Conservation (phyloP, 2,329 filamentous ascomycete species). For the Fusarium goolgardi region DNA sequence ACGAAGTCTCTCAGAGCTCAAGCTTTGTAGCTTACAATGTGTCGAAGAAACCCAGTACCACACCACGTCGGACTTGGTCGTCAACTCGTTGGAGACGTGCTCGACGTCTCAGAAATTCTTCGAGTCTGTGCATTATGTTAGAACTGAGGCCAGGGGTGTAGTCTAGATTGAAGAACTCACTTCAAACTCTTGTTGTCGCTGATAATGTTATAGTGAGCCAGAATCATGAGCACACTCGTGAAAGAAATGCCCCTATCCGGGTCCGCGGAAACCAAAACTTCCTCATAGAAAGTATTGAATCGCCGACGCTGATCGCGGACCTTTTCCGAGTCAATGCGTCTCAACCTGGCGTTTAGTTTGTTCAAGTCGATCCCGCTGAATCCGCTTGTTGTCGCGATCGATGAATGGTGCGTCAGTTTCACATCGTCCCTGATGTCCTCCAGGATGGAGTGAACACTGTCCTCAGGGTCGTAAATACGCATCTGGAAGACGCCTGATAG, state of each 20-base stretch:
- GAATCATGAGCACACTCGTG: conserved; percentile 90
- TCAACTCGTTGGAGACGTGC: conserved; percentile 93
- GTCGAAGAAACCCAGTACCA: conserved; percentile 95
- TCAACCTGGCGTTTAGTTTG: conserved; percentile 78
- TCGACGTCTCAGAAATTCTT: conserved; percentile 92
- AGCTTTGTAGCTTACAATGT: conserved; percentile 70
- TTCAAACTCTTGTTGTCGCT: conserved; percentile 95
- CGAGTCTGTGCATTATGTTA: conserved; percentile 69
- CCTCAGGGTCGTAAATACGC: conserved; percentile 93
- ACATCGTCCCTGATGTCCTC: conserved; percentile 78
- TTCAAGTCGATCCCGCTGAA: conserved; percentile 75
- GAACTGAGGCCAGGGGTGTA: neutral
- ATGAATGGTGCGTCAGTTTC: conserved; percentile 64
- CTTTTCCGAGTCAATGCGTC: conserved; percentile 76
- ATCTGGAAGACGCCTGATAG: conserved; percentile 96
- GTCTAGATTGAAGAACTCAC: conserved; percentile 56
- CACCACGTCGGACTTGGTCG: conserved; percentile 89
- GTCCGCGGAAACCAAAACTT: conserved; percentile 93
- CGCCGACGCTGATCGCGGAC: conserved; percentile 80
- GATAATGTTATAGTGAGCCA: conserved; percentile 99
- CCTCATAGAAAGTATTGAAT: conserved; percentile 97
- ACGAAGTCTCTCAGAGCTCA: neutral
- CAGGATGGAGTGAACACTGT: conserved; percentile 87
- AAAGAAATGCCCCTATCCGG: conserved; percentile 91
- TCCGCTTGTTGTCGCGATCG: conserved; percentile 64